Evolutionary conservation across 495 filamentous ascomycete genomes (phyloP).

Genomic region (Penicillium simplicissimum): DNA sequence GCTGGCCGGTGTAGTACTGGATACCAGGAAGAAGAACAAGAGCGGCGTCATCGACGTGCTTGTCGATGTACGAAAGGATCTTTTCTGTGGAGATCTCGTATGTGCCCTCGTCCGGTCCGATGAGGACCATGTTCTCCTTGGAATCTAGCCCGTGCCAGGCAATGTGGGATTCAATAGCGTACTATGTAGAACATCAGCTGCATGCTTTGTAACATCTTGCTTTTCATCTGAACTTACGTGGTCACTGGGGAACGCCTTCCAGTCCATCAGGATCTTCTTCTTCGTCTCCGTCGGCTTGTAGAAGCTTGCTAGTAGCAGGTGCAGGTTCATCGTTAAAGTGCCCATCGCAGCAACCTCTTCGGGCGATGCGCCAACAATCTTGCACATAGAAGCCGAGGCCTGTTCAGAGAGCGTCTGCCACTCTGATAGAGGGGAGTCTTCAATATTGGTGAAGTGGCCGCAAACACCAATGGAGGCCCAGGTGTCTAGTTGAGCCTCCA

Average conservation of each 20-base stretch:
- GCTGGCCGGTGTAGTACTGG: constrained; percentile 94
- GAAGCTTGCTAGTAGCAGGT: constrained; percentile 86
- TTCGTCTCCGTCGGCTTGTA: constrained; percentile 74
- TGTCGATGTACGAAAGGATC: constrained; percentile 72
- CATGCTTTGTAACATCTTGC: not conserved
- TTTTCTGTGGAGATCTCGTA: constrained; percentile 66
- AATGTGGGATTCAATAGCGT: constrained; percentile 88
- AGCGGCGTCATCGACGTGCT: constrained; percentile 73
- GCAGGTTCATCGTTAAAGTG: constrained; percentile 88
- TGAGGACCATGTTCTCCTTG: constrained; percentile 69
- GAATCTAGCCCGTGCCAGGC: constrained; percentile 71
- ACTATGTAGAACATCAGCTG: constrained; percentile 48
- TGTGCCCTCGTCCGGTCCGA: constrained; percentile 59
- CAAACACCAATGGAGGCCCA: constrained; percentile 90
- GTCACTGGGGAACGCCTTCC: constrained; percentile 93
- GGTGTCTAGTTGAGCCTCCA: constrained; percentile 77
- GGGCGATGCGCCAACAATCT: constrained; percentile 75
- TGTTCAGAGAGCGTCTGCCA: constrained; percentile 79
- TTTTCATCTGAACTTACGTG: constrained; percentile 53
- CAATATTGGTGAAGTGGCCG: constrained; percentile 83
- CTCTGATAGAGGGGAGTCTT: constrained; percentile 69
- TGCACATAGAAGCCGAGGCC: constrained; percentile 70
- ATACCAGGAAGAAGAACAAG: constrained; percentile 86
- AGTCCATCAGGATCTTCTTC: constrained; percentile 89
- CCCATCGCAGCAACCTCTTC: constrained; percentile 91